A percentile compares a stretch with the other conserved stretches of the same genome.
These are phyloP conservation scores for Casuarina glauca DNA, from an alignment of 306 rosid genomes.

Conservation along the genomic window DNA sequence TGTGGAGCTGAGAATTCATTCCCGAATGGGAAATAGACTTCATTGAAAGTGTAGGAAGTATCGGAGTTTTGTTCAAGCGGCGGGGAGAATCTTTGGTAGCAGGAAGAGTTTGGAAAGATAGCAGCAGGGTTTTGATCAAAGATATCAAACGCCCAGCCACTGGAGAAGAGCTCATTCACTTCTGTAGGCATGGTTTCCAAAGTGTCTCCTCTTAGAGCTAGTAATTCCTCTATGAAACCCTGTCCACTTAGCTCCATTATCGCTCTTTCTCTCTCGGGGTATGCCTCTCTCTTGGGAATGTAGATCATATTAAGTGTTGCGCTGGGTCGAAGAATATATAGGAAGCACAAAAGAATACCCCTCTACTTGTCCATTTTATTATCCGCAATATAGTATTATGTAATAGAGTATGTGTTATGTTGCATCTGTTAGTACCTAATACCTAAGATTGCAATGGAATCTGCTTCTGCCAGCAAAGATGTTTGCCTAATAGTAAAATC, in stretches of 20 bases:
- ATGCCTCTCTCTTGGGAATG: constrained; percentile 44
- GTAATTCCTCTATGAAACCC: constrained; percentile 66
- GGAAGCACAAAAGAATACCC: constrained; percentile 31
- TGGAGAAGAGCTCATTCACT: constrained; percentile 53
- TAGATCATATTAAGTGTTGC: constrained; percentile 37
- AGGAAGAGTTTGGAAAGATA: constrained; percentile 44
- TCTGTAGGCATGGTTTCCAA: constrained; percentile 58
- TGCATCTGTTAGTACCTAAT: constrained; percentile 30
- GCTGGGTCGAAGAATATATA: constrained; percentile 47
- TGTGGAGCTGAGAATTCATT: constrained; percentile 48
- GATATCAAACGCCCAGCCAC: constrained; percentile 43
- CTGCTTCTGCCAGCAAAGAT: constrained; percentile 27
- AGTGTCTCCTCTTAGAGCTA: constrained; percentile 66
- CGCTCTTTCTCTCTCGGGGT: constrained; percentile 15
- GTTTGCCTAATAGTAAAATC: too few species aligned
- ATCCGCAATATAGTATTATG: not conserved
- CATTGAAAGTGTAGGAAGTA: constrained; percentile 37
- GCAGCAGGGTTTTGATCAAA: constrained; percentile 55
- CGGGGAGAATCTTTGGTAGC: constrained; percentile 44
- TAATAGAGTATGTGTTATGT: constrained; percentile 30
- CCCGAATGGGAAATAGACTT: constrained; percentile 44
- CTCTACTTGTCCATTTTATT: constrained; percentile 24
- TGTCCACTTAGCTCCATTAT: constrained; percentile 61
- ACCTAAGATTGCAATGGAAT: constrained; percentile 54
- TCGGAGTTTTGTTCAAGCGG: constrained; percentile 31